Evolutionary conservation across 768 basidiomycete genomes (phyloP), one percentile per base, ranked within the genome.

Genomic region (Coprinellus micaceus): DNA sequence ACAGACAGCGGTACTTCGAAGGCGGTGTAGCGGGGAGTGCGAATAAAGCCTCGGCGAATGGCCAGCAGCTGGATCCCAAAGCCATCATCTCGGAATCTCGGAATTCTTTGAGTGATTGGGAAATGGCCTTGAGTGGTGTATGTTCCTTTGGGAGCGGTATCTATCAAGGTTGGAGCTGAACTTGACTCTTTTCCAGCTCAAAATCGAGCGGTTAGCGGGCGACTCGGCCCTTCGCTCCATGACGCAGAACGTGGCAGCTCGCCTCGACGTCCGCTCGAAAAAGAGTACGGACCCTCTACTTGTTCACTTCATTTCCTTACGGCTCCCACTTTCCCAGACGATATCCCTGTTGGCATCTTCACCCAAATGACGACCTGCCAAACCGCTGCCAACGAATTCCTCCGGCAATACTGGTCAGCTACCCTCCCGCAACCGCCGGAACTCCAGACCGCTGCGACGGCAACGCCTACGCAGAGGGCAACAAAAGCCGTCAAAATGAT

Each of bases 351-450:
- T 49, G 79, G 77, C 2, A 74, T 96, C 37, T 85, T 91, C 63
- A 78, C 83, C 54, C 86, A 94, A 72, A 88, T 98, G 82, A 85
- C 83, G 17, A 89, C 89, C 0, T 93, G 91, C 64, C 94, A 97
- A 66, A 92, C 92, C 1, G 89, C 95, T 2, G 88, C 95, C 11
- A 94, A 93, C 64, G 97, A 99, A 67, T 97, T 98, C 68, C 77
- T 99, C 13, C 86, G 96, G 26, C 97, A 98, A 67, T 98, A 94
- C 68, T 98, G 95, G 94, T 81, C 86, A 2, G 82, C 93, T 1
- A 82, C 90, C 49, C 89, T 93, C 60, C 95, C 94, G 4, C 84
- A 88, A 5, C 70, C 79, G 0, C 74, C 79, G 17, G 89, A 89
- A 48, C 63, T 74, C 17, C 79, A 80, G 53, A 76, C 80, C 0